A percentile compares a stretch with the other conserved stretches of the same genome.
These are phyloP conservation scores for Nakazawaea populi DNA, from an alignment of 805 yeast genomes.

Conservation along the genomic window DNA sequence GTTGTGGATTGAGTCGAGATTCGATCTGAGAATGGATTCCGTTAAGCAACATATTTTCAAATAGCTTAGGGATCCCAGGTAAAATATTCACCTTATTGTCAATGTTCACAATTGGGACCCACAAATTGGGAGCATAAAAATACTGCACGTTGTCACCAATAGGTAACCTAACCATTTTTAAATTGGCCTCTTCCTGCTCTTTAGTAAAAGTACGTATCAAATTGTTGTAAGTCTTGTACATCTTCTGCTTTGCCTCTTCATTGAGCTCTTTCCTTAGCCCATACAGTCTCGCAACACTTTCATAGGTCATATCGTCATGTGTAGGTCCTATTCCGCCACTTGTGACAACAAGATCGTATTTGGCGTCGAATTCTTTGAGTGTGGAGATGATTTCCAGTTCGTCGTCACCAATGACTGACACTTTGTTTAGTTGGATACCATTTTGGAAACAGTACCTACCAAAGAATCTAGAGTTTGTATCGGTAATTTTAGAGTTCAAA, in stretches of 20 bases:
- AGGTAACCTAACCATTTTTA: slow-evolving; percentile 81
- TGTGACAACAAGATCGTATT: slow-evolving; percentile 64
- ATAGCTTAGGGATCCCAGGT: slow-evolving; percentile 82
- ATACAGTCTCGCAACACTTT: slow-evolving; percentile 63
- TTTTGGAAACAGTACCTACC: slow-evolving; percentile 63
- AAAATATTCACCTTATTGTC: slow-evolving; percentile 59
- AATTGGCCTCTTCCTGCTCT: slow-evolving; percentile 53
- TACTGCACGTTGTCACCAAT: slow-evolving; percentile 37
- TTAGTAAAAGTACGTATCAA: slow-evolving; percentile 25
- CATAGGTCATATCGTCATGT: slow-evolving; percentile 85
- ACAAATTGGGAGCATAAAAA: slow-evolving; percentile 46
- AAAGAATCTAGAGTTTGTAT: slow-evolving; percentile 69
- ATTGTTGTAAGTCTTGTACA: slow-evolving; percentile 43
- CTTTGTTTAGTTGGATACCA: slow-evolving; percentile 61
- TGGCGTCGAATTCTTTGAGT: slow-evolving; percentile 34
- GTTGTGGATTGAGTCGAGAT: slow-evolving; percentile 30
- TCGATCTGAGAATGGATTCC: slow-evolving; percentile 33
- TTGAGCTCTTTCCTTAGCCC: slow-evolving; percentile 45
- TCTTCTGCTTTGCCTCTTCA: slow-evolving; percentile 50
- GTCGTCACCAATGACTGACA: slow-evolving; percentile 76
- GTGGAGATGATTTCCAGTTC: slow-evolving; percentile 56
- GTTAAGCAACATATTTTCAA: slow-evolving; percentile 43
- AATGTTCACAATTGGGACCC: slow-evolving; percentile 85
- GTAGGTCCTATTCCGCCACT: slow-evolving; percentile 83
- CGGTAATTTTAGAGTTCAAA: slow-evolving; percentile 76